Evolutionary conservation across 495 filamentous ascomycete genomes (phyloP), one percentile per base, ranked within the genome.

Genomic region (Penicillium longicatenatum): DNA sequence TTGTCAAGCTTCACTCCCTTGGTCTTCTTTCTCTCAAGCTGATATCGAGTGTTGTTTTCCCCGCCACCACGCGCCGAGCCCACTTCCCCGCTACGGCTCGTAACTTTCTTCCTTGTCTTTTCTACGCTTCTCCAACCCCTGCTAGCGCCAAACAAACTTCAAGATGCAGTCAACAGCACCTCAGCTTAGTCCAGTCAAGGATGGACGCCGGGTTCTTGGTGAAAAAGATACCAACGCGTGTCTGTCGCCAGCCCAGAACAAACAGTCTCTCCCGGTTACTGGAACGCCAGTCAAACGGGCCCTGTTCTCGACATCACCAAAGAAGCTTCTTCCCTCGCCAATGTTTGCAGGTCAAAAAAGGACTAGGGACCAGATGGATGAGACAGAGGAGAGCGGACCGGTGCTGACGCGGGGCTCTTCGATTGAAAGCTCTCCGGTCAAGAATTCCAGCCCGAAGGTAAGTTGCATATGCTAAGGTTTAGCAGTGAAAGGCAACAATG

Each of bases 201-300:
- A 76, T 20, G 75, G 71, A 39, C 68, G 76, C 57, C 76, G 71
- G 21, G 70, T 79, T 29, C 73, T 79, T 52, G 73, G 76, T 29
- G 75, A 76, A 49, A 79, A 76, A 59, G 70, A 71, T 59, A 55
- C 68, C 66, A 79, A 79, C 75, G 75, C 76, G 74, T 79, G 75
- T 65, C 60, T 75, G 41, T 73, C 76, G 33, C 75, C 76, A 35
- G 68, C 67, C 52, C 67, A 68, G 31, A 62, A 57, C 62, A 68
- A 67, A 63, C 58, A 63, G 5, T 45, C 63, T 24, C 55, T 68
- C 50, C 52, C 57, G 35, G 62, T 50, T 24, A 31, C 58, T 20
- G 58, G 52, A 44, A 74, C 75, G 20, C 73, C 75, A 24, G 52
- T 63, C 55, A 78, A 76, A 68, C 70, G 65, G 49, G 54, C 65